phyloP scores from a whole-genome alignment of 139 green algal genomes.

The Chlamydomonas eustigma region DNA sequence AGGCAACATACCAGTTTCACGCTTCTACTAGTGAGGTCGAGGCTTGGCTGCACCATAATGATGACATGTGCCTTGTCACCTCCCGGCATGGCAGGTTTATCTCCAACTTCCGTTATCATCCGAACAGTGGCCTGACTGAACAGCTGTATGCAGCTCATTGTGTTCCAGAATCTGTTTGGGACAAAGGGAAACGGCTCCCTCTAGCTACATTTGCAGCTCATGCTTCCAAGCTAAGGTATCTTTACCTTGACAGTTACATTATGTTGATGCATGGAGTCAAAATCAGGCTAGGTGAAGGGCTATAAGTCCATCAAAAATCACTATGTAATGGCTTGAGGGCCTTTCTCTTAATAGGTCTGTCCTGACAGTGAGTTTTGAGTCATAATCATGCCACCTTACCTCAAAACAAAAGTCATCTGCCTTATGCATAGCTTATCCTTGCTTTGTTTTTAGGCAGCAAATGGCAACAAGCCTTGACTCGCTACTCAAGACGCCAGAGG shows the following conservation, averaged over 20 bases:
- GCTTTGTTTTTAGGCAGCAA: no score
- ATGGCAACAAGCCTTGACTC: no score
- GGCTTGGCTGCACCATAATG: slow-evolving; percentile 50
- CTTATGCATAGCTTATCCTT: no score
- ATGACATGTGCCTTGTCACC: slow-evolving; percentile 47
- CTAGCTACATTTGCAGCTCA: slow-evolving; percentile 31
- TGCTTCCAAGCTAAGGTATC: slow-evolving; percentile 1
- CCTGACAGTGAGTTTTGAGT: no score
- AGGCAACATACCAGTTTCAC: slow-evolving; percentile 35
- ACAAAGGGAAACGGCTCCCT: slow-evolving; percentile 9
- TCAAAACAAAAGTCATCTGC: no score
- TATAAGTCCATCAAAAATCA: no score
- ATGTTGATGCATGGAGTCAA: no score
- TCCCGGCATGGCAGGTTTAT: background rate
- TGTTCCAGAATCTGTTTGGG: slow-evolving; percentile 33
- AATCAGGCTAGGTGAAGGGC: no score
- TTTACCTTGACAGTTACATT: background rate
- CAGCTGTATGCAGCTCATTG: slow-evolving; percentile 33
- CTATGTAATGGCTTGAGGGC: no score
- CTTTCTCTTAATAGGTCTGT: no score
- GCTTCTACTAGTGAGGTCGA: slow-evolving; percentile 36
- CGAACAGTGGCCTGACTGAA: background rate
- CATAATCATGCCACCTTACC: no score
- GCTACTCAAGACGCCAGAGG: no score
- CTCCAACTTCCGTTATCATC: background rate